phyloP scores from a whole-genome alignment of 805 yeast species.

The Clavispora asparagi region DNA sequence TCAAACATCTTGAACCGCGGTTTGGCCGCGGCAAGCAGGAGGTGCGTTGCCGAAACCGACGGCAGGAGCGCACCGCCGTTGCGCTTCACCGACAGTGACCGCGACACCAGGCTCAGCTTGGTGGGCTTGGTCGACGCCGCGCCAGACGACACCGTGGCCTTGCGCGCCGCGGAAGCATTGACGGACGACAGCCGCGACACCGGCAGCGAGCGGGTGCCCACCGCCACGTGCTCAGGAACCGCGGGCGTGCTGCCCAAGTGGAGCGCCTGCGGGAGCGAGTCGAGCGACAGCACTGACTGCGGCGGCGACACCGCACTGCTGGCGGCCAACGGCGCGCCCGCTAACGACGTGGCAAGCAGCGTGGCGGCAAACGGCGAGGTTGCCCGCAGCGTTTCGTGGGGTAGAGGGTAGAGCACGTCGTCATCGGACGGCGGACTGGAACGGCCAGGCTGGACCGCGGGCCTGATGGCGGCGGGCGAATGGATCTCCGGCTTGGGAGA shows the following conservation, averaged over 20 bases:
- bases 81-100: constrained; percentile 6
- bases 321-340: constrained; percentile 1
- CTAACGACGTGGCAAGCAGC: constrained; percentile 4
- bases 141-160: constrained; percentile 3
- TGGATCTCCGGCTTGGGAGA: neutral
- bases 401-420: constrained; percentile 15
- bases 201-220: constrained; percentile 8
- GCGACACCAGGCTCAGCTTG: constrained; percentile 5
- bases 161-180: constrained; percentile 10
- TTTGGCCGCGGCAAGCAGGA: constrained; percentile 13
- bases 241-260: neutral
- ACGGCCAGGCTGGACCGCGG: neutral
- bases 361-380: constrained; percentile 7
- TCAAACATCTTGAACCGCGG: constrained; percentile 54
- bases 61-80: constrained; percentile 7
- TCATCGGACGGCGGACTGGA: constrained; percentile 4
- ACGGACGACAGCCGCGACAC: constrained; percentile 16
- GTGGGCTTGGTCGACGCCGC: constrained; percentile 15
- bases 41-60: constrained; percentile 8
- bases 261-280: constrained; percentile 7
- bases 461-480: neutral
- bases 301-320: constrained; percentile 4
- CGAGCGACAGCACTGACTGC: constrained; percentile 3
- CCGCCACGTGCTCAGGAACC: neutral
- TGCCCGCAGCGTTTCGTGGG: constrained; percentile 12